A percentile compares a stretch with the other conserved stretches of the same genome.
Conservation (phyloP, 83 land plant genomes). For the Picea engelmannii region DNA sequence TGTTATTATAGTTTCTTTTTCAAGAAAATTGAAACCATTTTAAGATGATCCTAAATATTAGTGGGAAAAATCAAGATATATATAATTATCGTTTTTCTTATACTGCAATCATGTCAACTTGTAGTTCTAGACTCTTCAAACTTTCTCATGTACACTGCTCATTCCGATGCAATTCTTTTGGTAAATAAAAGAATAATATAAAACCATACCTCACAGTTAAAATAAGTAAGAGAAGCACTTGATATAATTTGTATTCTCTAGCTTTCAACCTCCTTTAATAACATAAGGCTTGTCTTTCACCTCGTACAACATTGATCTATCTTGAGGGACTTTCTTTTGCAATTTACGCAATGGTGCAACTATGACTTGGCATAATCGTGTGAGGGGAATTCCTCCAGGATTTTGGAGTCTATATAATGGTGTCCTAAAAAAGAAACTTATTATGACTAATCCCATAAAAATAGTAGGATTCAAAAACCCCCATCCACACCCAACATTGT, state of each 20-base stretch:
- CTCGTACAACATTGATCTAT: neutral
- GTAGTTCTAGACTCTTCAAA: too few species aligned
- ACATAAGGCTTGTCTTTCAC: neutral
- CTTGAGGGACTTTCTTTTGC: neutral
- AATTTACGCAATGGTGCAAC: neutral
- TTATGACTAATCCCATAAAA: constrained; percentile 7
- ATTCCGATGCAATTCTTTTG: too few species aligned
- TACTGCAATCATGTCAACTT: too few species aligned
- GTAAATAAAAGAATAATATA: too few species aligned
- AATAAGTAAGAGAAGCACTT: neutral
- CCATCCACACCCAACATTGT: neutral
- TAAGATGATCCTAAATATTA: neutral
- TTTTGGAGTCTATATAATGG: neutral
- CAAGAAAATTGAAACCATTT: constrained; percentile 40
- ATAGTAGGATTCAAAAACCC: neutral
- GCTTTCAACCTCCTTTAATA: neutral
- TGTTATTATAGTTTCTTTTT: neutral
- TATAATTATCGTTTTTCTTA: too few species aligned
- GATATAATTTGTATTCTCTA: neutral
- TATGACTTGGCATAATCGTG: too few species aligned
- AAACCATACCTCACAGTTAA: neutral
- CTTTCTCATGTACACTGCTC: too few species aligned
- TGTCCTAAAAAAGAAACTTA: constrained; percentile 20
- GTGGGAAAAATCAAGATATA: too few species aligned
- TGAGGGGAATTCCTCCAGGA: too few species aligned